Evolutionary conservation across 768 basidiomycete species (phyloP), one percentile per base, ranked within the genome.

Genomic region (Suillus alpinus): DNA sequence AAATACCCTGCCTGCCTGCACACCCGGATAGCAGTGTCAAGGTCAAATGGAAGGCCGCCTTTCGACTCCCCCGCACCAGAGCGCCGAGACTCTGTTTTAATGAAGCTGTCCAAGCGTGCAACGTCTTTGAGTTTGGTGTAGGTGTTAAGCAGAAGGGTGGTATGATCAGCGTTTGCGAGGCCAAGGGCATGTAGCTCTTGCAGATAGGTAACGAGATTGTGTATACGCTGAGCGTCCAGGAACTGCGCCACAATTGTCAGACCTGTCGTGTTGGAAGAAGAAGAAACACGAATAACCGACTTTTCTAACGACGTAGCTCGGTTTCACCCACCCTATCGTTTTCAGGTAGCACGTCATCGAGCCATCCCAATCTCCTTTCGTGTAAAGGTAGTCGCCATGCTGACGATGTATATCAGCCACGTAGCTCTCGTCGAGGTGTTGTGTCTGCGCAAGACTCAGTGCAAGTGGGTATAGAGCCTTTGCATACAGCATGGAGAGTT

Each of bases 71-170:
- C 57, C 2, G 58, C 57, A 3, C 68, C 68, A 1, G 73, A 68
- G 16, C 83, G 78, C 46, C 80, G 77, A 1, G 91, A 87, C 70
- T 94, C 93, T 3, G 92, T 88, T 73, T 91, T 93, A 76, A 99
- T 92, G 73, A 99, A 99, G 61, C 81, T 86, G 67, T 98, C 94
- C 1, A 98, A 83, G 13, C 94, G 87, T 2, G 85, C 73, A 16
- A 94, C 87, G 67, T 99, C 97, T 62, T 94, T 93, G 23, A 97
- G 88, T 71, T 98, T 98, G 56, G 97, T 97, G 75, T 97, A 98
- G 6, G 95, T 95, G 71, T 98, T 98, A 29, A 99, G 85, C 4
- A 99, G 83, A 8, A 99, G 86, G 0, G 97, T 98, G 0, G 97
- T 99, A 69, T 98, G 96, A 67, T 98, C 95, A 0, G 94, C 86